Percentiles rank a stretch among this genome's conserved stretches.
Conservation (phyloP, 2,329 filamentous ascomycete species). For the Curvularia sp. region DNA sequence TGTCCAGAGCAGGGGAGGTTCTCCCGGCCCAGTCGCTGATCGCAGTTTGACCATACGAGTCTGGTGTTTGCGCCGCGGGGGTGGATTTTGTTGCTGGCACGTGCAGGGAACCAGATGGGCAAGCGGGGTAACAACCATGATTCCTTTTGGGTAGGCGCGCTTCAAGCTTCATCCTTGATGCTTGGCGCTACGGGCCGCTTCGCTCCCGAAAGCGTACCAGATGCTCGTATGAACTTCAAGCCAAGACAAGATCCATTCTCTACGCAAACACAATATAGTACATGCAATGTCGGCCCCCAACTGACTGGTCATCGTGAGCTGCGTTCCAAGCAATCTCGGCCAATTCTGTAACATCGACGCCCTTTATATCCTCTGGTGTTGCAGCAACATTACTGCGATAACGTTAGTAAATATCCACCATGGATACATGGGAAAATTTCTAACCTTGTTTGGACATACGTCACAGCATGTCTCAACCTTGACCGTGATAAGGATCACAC, state of each 20-base stretch:
- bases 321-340: not conserved
- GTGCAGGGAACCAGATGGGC: constrained; percentile 1
- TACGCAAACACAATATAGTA: not conserved
- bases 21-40: not conserved
- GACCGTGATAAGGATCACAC: constrained; percentile 41
- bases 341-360: not conserved
- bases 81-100: not conserved
- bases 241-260: not conserved
- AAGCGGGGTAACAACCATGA: constrained; percentile 5
- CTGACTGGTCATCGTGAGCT: not conserved
- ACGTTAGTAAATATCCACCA: not conserved
- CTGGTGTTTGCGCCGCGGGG: not conserved
- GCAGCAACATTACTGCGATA: not conserved
- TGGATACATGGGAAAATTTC: not conserved
- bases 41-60: not conserved
- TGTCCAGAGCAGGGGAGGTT: not conserved
- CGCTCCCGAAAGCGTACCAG: constrained; percentile 10
- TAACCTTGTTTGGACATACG: constrained; percentile 36
- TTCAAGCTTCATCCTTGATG: constrained; percentile 22
- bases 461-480: constrained; percentile 41
- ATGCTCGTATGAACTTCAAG: not conserved
- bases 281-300: not conserved
- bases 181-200: constrained; percentile 19
- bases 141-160: constrained; percentile 2
- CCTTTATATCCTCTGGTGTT: not conserved